phyloP scores from a whole-genome alignment of 2,329 filamentous ascomycete genomes.

The Tolypocladium cylindrosporum region DNA sequence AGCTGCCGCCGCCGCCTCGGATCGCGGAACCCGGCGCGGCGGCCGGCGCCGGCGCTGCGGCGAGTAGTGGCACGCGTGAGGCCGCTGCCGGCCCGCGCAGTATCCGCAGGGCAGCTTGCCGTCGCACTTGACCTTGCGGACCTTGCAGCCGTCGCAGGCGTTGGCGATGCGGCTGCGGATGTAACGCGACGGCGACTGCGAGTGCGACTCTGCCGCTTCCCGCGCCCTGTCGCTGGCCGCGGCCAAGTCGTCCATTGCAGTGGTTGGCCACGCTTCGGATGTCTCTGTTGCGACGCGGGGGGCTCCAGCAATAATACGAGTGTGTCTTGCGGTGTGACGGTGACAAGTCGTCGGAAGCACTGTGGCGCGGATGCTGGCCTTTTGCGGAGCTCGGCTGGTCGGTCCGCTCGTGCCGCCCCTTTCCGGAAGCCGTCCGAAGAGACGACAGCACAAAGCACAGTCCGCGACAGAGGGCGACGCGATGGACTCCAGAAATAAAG shows the following conservation, averaged over 20 bases:
- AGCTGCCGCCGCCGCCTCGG: no score
- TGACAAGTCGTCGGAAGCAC: not conserved
- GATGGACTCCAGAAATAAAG: not conserved
- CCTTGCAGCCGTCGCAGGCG: conserved; percentile 45
- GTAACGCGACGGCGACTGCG: not conserved
- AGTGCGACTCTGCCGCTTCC: not conserved
- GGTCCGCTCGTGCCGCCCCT: not conserved
- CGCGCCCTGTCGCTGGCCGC: not conserved
- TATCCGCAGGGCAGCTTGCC: conserved; percentile 42
- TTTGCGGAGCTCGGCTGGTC: not conserved
- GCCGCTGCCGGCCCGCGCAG: conserved; percentile 32
- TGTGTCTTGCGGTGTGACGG: not conserved
- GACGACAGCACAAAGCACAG: not conserved
- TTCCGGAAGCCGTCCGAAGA: not conserved
- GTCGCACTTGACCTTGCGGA: conserved; percentile 46
- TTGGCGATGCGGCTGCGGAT: conserved; percentile 33
- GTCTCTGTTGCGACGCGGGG: not conserved
- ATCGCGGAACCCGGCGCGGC: conserved; percentile 1
- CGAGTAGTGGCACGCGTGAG: conserved; percentile 37
- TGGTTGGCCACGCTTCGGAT: not conserved
- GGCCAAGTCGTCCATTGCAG: not conserved
- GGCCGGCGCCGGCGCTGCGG: conserved; percentile 28
- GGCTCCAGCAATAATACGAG: not conserved
- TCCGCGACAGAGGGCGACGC: not conserved
- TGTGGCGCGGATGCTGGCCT: not conserved